Base-by-base conservation (phyloP, 805 yeast genomes). In the Candida incommunis region DNA sequence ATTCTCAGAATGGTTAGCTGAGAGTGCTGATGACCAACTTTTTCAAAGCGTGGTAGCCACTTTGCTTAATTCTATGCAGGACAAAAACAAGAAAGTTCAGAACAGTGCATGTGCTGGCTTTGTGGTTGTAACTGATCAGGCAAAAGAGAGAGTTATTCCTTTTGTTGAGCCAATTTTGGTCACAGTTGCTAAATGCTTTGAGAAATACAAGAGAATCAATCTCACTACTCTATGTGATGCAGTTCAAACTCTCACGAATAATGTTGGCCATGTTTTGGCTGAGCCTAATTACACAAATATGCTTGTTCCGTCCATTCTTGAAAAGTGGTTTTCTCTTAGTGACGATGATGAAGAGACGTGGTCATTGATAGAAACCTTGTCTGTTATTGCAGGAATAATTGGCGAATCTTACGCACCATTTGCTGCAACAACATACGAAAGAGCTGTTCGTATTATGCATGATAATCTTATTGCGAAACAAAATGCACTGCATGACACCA, bases 331-430 rank as follows among this genome's bases (percentile, higher is more conserved):
- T 46, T 54, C 62, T 34, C 62, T 87, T 43, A 65, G 68, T 15
- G 96, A 92, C 58, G 77, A 78, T 45, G 96, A 90, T 60, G 74
- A 75, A 45, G 95, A 79, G 54, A 63, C 90, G 51, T 86, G 96
- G 90, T 94, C 96, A 3, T 68, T 92, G 51, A 66, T 92, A 48
- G 97, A 90, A 62, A 88, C 97, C 63, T 73, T 92, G 75, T 84
- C 96, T 3, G 76, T 87, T 18, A 82, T 92, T 26, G 94, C 96
- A 11, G 87, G 95, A 1, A 74, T 87, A 2, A 65, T 88, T 48
- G 94, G 95, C 21, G 85, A 82, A 50, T 60, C 74, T 23, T 90
- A 90, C 67, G 83, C 87, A 4, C 95, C 94, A 3, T 86, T 78
- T 67, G 96, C 97, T 0, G 71, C 81, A 9, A 82, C 88, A 4